phyloP scores from a whole-genome alignment of 1,139 yeast species.

The Taphrina confusa region DNA sequence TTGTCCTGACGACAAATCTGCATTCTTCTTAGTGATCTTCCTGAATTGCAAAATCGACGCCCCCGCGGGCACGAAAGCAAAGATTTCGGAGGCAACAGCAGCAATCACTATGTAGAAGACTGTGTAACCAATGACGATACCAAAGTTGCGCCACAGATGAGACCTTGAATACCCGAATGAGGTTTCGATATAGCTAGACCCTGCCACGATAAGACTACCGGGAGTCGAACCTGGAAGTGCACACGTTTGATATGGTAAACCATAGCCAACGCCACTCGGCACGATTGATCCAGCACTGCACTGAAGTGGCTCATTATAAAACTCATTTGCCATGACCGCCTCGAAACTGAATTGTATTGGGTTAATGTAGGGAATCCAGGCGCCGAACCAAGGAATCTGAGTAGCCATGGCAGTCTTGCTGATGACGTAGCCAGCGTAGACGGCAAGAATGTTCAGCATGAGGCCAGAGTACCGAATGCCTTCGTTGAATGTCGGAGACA shows the following conservation, averaged over 20 bases:
- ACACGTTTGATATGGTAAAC: slow-evolving; percentile 56
- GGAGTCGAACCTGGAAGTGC: slow-evolving; percentile 61
- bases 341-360: slow-evolving; percentile 65
- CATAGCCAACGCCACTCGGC: slow-evolving; percentile 58
- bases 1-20: slow-evolving; percentile 3
- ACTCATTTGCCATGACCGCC: slow-evolving; percentile 65
- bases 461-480: slow-evolving; percentile 76
- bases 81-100: slow-evolving; percentile 56
- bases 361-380: slow-evolving; percentile 71
- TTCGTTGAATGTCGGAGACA: slow-evolving; percentile 59
- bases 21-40: slow-evolving; percentile 22
- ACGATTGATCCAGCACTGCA: slow-evolving; percentile 50
- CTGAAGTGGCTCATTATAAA: slow-evolving; percentile 50
- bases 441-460: slow-evolving; percentile 59
- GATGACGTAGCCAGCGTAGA: slow-evolving; percentile 71
- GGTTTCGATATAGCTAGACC: slow-evolving; percentile 57
- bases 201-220: slow-evolving; percentile 58
- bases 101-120: slow-evolving; percentile 54
- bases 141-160: slow-evolving; percentile 84
- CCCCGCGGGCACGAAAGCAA: slow-evolving; percentile 34
- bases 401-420: slow-evolving; percentile 52
- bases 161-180: slow-evolving; percentile 55
- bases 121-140: slow-evolving; percentile 61
- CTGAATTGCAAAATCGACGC: slow-evolving; percentile 32
- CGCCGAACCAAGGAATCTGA: slow-evolving; percentile 62